Base-by-base conservation (phyloP, 2,329 filamentous ascomycete species). In the Lecanicillium sp. region DNA sequence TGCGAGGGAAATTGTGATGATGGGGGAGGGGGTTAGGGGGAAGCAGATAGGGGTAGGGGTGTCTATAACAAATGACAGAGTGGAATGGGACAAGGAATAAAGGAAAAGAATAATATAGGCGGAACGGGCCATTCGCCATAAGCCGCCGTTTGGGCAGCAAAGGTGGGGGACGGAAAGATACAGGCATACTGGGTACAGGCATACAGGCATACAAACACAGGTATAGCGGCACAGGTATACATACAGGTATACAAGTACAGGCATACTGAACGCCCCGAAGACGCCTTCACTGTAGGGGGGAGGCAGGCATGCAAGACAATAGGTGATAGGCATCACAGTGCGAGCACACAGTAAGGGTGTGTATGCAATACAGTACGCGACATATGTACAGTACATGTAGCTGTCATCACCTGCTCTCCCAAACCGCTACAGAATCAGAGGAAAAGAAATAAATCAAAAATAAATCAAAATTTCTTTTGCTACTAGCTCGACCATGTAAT, bases 61-160 rank as follows among this genome's bases (percentile, higher is more conserved):
- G n/a, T 15, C 23, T 7, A 7, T 29, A 29, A 29, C 7, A 29
- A 29, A 29, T 35, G 32, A 21, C 19, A 47, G 12, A 12, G 23
- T 4, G 4, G 10, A 21, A 40, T 39, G 44, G 9, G 15, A n/a
- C 11, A 45, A 29, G 23, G 10, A 15, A 41, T 23, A n/a, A n/a
- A 11, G 8, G 19, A n/a, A 20, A 10, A 33, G 14, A 21, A 39
- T 26, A 33, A 24, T 20, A 35, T 20, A 35, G 29, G 17, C 44
- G 44, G 44, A 47, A 40, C 44, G 44, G 44, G 44, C 44, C 44
- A 47, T 47, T 36, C 33, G 43, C 43, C 44, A 47, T 47, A 37
- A 33, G 43, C 43, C 44, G 37, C 36, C 44, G 44, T 38, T 38
- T 38, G 12, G 19, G 43, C 20, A 45, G 4, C 21, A 44, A 46